Conservation (phyloP, 2,329 filamentous ascomycete species). For the Neoascochyta sp. region DNA sequence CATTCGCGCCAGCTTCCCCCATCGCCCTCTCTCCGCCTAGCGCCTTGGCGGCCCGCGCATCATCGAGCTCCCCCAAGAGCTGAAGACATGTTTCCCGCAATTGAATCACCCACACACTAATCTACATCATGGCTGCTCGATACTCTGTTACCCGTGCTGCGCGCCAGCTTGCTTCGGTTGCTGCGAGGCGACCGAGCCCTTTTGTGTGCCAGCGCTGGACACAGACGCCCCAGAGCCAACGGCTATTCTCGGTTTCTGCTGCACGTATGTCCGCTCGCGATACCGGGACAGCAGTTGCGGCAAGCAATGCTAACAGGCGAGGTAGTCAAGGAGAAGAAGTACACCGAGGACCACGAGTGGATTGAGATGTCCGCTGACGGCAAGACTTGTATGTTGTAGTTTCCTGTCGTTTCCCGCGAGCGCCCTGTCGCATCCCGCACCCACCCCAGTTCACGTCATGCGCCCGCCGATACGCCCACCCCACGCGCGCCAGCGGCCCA, state of each 20-base stretch:
- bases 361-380: slow-evolving; percentile 80
- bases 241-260: slow-evolving; percentile 40
- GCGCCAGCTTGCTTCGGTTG: slow-evolving; percentile 33
- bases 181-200: slow-evolving; percentile 20
- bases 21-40: slow-evolving; percentile 10
- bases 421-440: slow-evolving; percentile 2
- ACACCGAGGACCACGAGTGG: slow-evolving; percentile 98
- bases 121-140: slow-evolving; percentile 35
- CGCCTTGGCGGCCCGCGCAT: slow-evolving; percentile 3
- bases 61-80: slow-evolving; percentile 2
- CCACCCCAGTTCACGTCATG: too few species aligned
- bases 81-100: slow-evolving; percentile 3
- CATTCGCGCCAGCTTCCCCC: slow-evolving; percentile 9
- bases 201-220: slow-evolving; percentile 26
- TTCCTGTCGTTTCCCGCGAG: background rate
- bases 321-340: slow-evolving; percentile 68
- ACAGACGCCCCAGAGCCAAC: slow-evolving; percentile 19
- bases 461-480: too few species aligned
- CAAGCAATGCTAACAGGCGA: slow-evolving; percentile 12
- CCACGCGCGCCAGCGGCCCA: too few species aligned
- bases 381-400: slow-evolving; percentile 67
- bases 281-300: slow-evolving; percentile 4
- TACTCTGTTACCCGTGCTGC: slow-evolving; percentile 30
- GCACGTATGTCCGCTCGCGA: slow-evolving; percentile 21
- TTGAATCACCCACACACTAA: slow-evolving; percentile 8